phyloP scores from a whole-genome alignment of 495 filamentous ascomycete species.

The Podospora appendiculata region DNA sequence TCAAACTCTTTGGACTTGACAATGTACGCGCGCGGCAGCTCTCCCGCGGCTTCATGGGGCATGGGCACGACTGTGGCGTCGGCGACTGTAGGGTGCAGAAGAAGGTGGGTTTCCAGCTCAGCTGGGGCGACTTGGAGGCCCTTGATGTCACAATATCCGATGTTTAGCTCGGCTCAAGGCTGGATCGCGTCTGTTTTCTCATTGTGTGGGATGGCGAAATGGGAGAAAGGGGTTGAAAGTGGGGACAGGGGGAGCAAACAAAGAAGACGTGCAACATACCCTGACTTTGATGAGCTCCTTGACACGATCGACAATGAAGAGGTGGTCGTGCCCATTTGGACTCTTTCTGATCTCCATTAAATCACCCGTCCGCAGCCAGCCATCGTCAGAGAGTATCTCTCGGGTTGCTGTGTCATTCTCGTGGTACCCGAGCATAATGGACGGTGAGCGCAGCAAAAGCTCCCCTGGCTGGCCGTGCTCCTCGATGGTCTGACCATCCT shows the following conservation, averaged over 20 bases:
- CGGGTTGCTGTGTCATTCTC: neutral
- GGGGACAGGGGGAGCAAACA: neutral
- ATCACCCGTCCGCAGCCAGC: neutral
- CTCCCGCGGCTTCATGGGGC: slow-evolving; percentile 46
- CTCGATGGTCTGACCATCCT: neutral
- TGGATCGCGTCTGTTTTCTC: too few species aligned
- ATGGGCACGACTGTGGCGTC: slow-evolving; percentile 52
- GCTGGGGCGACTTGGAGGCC: slow-evolving; percentile 29
- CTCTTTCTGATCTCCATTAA: neutral
- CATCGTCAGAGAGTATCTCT: neutral
- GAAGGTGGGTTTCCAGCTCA: slow-evolving; percentile 54
- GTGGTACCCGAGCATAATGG: neutral
- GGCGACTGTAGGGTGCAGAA: slow-evolving; percentile 48
- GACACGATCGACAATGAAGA: neutral
- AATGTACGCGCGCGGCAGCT: slow-evolving; percentile 54
- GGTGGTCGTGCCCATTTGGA: neutral
- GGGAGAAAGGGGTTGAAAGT: too few species aligned
- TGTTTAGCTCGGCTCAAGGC: too few species aligned
- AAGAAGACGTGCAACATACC: neutral
- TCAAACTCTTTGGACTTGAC: slow-evolving; percentile 30
- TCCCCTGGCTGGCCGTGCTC: neutral
- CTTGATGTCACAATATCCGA: neutral
- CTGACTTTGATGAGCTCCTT: neutral
- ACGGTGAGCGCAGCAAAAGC: neutral
- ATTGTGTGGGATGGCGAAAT: too few species aligned